A percentile compares a stretch with the other conserved stretches of the same genome.
Conservation (phyloP, 495 filamentous ascomycete species). For the Daldinia caldariorum region DNA sequence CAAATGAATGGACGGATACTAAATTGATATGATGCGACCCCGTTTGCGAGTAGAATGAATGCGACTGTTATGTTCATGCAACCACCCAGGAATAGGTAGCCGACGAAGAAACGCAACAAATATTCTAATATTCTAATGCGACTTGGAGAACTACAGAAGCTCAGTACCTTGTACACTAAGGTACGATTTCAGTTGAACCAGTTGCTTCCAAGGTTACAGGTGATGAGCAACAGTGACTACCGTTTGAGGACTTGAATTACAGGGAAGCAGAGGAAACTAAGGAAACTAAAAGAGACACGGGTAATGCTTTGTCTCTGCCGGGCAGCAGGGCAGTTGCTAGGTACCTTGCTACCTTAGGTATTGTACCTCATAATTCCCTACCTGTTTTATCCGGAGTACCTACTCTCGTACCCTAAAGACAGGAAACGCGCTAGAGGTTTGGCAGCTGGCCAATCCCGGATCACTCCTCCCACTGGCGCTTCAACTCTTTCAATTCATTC, state of each 20-base stretch:
- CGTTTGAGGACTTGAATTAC: slow-evolving; percentile 3
- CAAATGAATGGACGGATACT: neutral
- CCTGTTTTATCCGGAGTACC: slow-evolving; percentile 21
- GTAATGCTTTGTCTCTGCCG: neutral
- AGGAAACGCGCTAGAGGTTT: slow-evolving; percentile 9
- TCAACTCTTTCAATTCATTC: slow-evolving; percentile 33
- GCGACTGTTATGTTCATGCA: slow-evolving; percentile 24
- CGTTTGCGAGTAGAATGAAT: slow-evolving; percentile 25
- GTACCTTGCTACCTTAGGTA: no score
- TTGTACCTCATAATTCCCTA: no score
- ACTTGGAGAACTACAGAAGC: slow-evolving; percentile 1
- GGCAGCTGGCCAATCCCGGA: slow-evolving; percentile 4
- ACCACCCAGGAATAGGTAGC: slow-evolving; percentile 28
- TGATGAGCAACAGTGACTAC: slow-evolving; percentile 9
- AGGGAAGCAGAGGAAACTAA: slow-evolving; percentile 17
- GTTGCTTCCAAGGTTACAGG: slow-evolving; percentile 5
- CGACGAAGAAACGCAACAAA: slow-evolving; percentile 18
- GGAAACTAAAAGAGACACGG: slow-evolving; percentile 1
- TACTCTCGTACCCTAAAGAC: slow-evolving; percentile 21
- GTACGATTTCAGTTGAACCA: neutral
- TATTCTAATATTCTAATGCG: neutral
- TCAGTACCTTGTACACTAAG: slow-evolving; percentile 1
- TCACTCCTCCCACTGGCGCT: slow-evolving; percentile 8
- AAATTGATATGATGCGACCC: slow-evolving; percentile 30
- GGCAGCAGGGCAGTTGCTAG: no score